Evolutionary conservation across 129 eudicot genomes (phyloP).

Genomic region (Scalesia atractyloides): DNA sequence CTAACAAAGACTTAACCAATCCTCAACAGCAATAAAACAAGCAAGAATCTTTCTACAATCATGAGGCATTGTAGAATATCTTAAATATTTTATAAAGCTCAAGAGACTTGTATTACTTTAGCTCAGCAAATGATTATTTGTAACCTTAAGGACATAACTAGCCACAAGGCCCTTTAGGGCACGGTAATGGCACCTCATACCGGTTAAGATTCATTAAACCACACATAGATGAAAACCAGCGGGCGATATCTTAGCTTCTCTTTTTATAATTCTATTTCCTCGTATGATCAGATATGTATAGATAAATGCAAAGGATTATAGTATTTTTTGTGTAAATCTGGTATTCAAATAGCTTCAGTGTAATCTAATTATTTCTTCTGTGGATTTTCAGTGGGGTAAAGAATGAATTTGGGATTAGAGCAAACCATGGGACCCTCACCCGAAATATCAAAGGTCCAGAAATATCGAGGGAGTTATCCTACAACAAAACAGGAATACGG

Average conservation of each 20-base stretch:
- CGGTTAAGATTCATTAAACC: neutral
- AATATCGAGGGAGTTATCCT: too few species aligned
- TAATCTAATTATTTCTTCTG: neutral
- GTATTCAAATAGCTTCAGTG: neutral
- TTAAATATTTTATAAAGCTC: too few species aligned
- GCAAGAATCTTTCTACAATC: too few species aligned
- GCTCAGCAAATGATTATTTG: too few species aligned
- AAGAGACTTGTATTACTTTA: too few species aligned
- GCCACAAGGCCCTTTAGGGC: neutral
- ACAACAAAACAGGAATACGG: constrained; percentile 54
- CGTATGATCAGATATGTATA: neutral
- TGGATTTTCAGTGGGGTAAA: constrained; percentile 10
- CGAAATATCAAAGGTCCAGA: constrained; percentile 3
- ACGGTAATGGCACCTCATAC: neutral
- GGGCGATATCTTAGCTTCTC: neutral
- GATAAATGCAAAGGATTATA: too few species aligned
- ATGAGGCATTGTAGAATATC: too few species aligned
- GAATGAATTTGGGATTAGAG: constrained; percentile 12
- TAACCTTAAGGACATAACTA: neutral
- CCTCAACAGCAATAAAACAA: too few species aligned
- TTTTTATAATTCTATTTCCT: neutral
- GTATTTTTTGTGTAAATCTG: neutral
- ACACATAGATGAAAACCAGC: neutral
- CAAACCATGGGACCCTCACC: neutral
- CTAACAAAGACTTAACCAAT: too few species aligned